These are phyloP conservation scores for Trichocladium antarcticum DNA, from an alignment of 495 filamentous ascomycete genomes.

Conservation along the genomic window DNA sequence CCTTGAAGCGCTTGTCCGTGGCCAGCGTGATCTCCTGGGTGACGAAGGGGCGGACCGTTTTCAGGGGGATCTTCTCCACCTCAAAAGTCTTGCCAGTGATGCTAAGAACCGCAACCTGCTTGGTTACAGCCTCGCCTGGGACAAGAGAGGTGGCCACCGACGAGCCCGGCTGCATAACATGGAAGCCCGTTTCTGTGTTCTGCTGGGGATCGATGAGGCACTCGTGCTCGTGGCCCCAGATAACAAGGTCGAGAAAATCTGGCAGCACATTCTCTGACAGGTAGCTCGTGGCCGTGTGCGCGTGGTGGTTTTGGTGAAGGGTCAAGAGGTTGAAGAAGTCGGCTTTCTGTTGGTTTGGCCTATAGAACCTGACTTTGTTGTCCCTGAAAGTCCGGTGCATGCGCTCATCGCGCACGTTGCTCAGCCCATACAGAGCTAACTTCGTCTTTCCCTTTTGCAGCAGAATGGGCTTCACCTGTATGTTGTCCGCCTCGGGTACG, in stretches of 20 bases:
- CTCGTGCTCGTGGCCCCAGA: slow-evolving; percentile 99
- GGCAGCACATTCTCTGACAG: slow-evolving; percentile 91
- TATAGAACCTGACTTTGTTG: slow-evolving; percentile 86
- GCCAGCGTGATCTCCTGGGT: slow-evolving; percentile 72
- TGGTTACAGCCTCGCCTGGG: slow-evolving; percentile 81
- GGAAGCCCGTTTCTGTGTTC: slow-evolving; percentile 79
- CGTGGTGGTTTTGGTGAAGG: slow-evolving; percentile 93
- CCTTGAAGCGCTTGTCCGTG: slow-evolving; percentile 64
- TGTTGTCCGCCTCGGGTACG: slow-evolving; percentile 82
- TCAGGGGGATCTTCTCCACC: slow-evolving; percentile 71
- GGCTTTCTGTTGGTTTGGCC: slow-evolving; percentile 65
- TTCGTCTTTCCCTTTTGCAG: slow-evolving; percentile 93
- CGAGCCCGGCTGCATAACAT: slow-evolving; percentile 95
- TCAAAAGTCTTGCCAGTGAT: slow-evolving; percentile 74
- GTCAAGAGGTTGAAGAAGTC: slow-evolving; percentile 97
- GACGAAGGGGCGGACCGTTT: slow-evolving; percentile 82
- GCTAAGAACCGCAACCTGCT: slow-evolving; percentile 78
- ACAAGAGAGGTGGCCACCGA: slow-evolving; percentile 89
- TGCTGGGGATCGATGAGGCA: slow-evolving; percentile 73
- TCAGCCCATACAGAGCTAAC: slow-evolving; percentile 87
- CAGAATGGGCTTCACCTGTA: slow-evolving; percentile 78
- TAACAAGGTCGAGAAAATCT: slow-evolving; percentile 76
- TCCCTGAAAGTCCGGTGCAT: slow-evolving; percentile 88
- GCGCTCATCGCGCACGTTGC: slow-evolving; percentile 92
- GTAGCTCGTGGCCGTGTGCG: slow-evolving; percentile 80